Conservation (phyloP, 2,329 filamentous ascomycete genomes). For the Hymenoscyphus repandus region DNA sequence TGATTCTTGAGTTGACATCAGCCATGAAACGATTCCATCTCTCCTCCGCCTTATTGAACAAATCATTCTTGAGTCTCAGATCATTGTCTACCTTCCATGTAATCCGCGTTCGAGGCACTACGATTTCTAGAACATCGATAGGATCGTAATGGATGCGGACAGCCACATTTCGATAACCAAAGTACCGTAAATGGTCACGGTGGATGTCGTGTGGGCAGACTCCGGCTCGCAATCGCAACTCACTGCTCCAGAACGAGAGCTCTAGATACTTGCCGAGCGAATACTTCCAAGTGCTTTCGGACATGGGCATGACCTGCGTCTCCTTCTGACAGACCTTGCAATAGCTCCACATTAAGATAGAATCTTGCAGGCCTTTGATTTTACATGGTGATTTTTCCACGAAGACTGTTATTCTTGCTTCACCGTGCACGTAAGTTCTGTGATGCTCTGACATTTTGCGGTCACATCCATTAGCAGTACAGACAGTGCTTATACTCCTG, state of each 20-base stretch:
- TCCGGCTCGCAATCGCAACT: constrained; percentile 67
- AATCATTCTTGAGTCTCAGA: constrained; percentile 84
- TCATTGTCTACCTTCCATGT: constrained; percentile 99
- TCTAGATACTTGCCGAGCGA: constrained; percentile 99
- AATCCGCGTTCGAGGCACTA: constrained; percentile 82
- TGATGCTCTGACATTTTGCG: constrained; percentile 89
- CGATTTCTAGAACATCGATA: constrained; percentile 88
- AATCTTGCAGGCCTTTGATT: constrained; percentile 60
- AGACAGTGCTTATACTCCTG: constrained; percentile 68
- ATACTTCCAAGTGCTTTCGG: constrained; percentile 92
- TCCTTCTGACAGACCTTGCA: constrained; percentile 91
- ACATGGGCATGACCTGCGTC: constrained; percentile 86
- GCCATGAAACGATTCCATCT: constrained; percentile 81
- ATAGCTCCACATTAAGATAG: constrained; percentile 95
- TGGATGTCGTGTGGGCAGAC: constrained; percentile 89
- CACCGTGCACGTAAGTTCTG: constrained; percentile 92
- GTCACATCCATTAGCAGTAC: constrained; percentile 79
- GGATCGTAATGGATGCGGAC: constrained; percentile 89
- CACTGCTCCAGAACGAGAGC: constrained; percentile 89
- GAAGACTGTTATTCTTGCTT: constrained; percentile 87
- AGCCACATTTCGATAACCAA: constrained; percentile 79
- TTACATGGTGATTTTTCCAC: constrained; percentile 70
- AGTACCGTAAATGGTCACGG: constrained; percentile 86
- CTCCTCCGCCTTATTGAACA: constrained; percentile 75
- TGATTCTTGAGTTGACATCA: constrained; percentile 77